phyloP scores from a whole-genome alignment of 177 flowering plant species.

The Vitis hybrid region DNA sequence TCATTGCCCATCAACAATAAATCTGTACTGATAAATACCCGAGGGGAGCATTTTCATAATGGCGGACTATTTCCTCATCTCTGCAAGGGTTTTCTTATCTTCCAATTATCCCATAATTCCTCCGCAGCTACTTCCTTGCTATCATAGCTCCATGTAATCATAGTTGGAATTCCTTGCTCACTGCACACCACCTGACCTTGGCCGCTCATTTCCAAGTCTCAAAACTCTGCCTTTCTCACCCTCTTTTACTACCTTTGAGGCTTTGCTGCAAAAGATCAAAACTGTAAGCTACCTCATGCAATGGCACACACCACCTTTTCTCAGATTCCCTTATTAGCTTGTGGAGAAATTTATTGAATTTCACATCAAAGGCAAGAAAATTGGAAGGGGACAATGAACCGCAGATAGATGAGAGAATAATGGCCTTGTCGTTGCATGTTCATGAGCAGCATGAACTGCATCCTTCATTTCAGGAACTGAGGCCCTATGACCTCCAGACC shows the following conservation, averaged over 20 bases:
- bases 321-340: too few relatives aligned
- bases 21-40: constrained; percentile 66
- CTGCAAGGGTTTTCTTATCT: constrained; percentile 53
- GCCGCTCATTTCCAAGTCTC: too few relatives aligned
- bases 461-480: constrained; percentile 60
- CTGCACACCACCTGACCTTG: neutral
- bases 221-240: too few relatives aligned
- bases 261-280: too few relatives aligned
- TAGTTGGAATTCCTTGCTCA: constrained; percentile 67
- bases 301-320: too few relatives aligned
- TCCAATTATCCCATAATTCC: constrained; percentile 77
- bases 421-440: constrained; percentile 40
- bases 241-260: too few relatives aligned
- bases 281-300: too few relatives aligned
- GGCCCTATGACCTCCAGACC: constrained; percentile 60
- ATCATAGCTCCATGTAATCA: constrained; percentile 71
- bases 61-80: constrained; percentile 66
- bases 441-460: constrained; percentile 49
- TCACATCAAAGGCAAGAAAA: constrained; percentile 63
- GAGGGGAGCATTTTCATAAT: constrained; percentile 71
- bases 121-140: constrained; percentile 61
- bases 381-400: constrained; percentile 80
- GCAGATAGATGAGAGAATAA: constrained; percentile 70
- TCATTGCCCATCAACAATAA: constrained; percentile 66
- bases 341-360: too few relatives aligned